Conservation (phyloP, 179 eudicot genomes). For the Corrigiola litoralis region DNA sequence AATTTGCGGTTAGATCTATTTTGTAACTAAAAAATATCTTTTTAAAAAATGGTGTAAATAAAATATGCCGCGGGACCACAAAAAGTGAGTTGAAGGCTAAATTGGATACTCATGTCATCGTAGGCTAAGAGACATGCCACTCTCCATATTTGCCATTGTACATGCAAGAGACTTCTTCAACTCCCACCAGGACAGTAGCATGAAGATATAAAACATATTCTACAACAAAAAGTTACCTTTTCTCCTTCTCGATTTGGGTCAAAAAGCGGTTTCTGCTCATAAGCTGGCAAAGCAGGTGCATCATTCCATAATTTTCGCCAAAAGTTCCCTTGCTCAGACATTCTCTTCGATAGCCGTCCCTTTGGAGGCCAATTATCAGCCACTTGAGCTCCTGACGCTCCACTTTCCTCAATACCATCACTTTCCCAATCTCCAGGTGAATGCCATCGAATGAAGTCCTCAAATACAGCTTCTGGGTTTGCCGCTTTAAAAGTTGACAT, state of each 20-base stretch:
- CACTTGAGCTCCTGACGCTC: slow-evolving; percentile 23
- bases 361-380: slow-evolving; percentile 72
- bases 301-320: slow-evolving; percentile 96
- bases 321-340: slow-evolving; percentile 82
- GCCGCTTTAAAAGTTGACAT: slow-evolving; percentile 99
- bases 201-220: not conserved
- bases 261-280: slow-evolving; percentile 84
- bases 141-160: no score
- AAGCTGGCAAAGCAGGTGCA: slow-evolving; percentile 71
- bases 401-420: slow-evolving; percentile 29
- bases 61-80: no score
- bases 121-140: no score
- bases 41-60: no score
- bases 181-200: not conserved
- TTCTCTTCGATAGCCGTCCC: slow-evolving; percentile 85
- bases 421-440: slow-evolving; percentile 97
- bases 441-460: slow-evolving; percentile 99
- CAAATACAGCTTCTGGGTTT: slow-evolving; percentile 89
- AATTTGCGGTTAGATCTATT: no score
- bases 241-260: slow-evolving; percentile 96
- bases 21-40: no score
- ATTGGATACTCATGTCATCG: no score
- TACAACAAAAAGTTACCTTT: slow-evolving; percentile 46
- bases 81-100: no score
- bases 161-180: no score